A percentile compares a stretch with the other conserved stretches of the same genome.
phyloP scores from a whole-genome alignment of 495 filamentous ascomycete species.

The Neurospora hispaniola region DNA sequence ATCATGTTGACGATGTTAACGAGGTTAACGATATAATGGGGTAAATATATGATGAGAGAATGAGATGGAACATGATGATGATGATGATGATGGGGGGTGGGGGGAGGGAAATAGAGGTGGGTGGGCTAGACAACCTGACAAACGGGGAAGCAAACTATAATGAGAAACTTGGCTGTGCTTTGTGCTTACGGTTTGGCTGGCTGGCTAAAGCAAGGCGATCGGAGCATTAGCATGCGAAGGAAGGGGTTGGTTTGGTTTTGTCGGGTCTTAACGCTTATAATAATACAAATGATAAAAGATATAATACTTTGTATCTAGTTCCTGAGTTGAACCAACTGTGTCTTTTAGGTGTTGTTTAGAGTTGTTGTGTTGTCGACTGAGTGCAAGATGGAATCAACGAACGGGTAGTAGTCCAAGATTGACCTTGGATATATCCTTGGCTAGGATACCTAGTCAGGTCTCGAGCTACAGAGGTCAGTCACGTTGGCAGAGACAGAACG shows the following conservation, averaged over 20 bases:
- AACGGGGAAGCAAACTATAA: not conserved
- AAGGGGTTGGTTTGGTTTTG: not conserved
- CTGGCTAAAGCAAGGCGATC: not conserved
- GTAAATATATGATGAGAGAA: not conserved
- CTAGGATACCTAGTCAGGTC: too few species aligned
- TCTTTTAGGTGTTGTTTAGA: too few species aligned
- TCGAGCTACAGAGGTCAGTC: too few species aligned
- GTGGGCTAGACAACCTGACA: not conserved
- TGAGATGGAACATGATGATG: not conserved
- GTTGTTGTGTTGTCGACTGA: too few species aligned
- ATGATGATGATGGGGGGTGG: not conserved
- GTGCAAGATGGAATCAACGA: too few species aligned
- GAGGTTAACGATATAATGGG: not conserved
- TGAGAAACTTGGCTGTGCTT: not conserved
- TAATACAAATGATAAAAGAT: not conserved
- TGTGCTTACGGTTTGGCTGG: not conserved
- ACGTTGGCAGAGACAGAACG: too few species aligned
- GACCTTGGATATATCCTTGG: too few species aligned
- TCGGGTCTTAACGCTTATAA: conserved; percentile 11
- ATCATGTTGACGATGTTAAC: not conserved
- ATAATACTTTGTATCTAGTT: not conserved
- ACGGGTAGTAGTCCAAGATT: too few species aligned
- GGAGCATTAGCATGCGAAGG: conserved; percentile 11
- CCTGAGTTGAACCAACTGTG: too few species aligned
- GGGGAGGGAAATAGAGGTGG: not conserved